Conservation (phyloP, 495 filamentous ascomycete genomes). For the Daldinia bambusicola region DNA sequence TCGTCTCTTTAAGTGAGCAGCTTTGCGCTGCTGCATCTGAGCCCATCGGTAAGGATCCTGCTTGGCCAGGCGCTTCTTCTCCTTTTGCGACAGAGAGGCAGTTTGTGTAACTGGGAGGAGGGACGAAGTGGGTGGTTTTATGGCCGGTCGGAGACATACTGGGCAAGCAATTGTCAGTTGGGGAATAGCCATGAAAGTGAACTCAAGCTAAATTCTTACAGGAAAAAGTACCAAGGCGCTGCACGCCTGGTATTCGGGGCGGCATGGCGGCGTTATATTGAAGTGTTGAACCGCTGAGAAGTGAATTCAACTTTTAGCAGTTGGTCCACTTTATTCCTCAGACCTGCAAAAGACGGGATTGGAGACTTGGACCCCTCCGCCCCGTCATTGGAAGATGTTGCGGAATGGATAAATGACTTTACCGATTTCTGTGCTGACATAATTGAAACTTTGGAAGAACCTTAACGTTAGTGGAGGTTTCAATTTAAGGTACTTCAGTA, state of each 20-base stretch:
- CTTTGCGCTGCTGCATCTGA: conserved; percentile 80
- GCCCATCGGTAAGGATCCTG: conserved; percentile 75
- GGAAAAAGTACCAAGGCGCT: conserved; percentile 70
- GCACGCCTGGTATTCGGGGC: conserved; percentile 72
- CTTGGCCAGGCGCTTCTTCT: conserved; percentile 60
- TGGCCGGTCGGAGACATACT: conserved; percentile 63
- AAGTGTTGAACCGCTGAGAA: conserved; percentile 22
- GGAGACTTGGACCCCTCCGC: background rate
- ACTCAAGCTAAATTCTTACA: conserved; percentile 56
- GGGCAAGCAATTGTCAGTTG: conserved; percentile 34
- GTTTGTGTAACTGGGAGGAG: conserved; percentile 62
- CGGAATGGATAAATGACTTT: conserved; percentile 24
- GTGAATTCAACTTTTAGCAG: conserved; percentile 34
- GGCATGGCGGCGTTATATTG: conserved; percentile 67
- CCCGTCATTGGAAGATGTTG: background rate
- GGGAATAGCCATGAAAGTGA: background rate
- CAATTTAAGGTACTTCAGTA: conserved; percentile 1
- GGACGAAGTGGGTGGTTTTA: conserved; percentile 43
- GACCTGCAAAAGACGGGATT: conserved; percentile 13
- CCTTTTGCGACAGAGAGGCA: conserved; percentile 58
- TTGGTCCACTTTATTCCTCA: conserved; percentile 29
- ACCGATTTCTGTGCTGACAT: conserved; percentile 3
- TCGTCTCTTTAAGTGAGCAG: conserved; percentile 78
- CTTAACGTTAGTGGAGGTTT: too few relatives aligned
- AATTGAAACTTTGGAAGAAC: too few relatives aligned